Evolutionary conservation across 805 yeast species (phyloP).

Genomic region (Vanderwaltozyma tropicalis): DNA sequence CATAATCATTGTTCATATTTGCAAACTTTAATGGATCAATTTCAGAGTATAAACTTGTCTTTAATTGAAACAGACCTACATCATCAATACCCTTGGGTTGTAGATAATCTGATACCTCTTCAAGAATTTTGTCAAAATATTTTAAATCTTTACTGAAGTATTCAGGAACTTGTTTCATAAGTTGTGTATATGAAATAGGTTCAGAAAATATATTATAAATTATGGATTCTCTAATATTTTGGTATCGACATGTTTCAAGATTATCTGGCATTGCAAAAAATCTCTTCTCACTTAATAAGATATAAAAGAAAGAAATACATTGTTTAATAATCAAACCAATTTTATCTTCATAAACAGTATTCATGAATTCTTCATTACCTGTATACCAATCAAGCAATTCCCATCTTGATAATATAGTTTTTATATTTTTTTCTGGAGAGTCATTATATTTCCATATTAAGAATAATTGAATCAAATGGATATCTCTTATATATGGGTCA

Average conservation of each 20-base stretch:
- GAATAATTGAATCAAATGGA: conserved; percentile 52
- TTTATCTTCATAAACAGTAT: conserved; percentile 40
- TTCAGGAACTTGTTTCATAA: conserved; percentile 30
- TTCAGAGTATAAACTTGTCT: conserved; percentile 32
- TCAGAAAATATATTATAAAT: conserved; percentile 40
- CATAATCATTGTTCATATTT: conserved; percentile 39
- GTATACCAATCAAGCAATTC: conserved; percentile 44
- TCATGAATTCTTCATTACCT: conserved; percentile 25
- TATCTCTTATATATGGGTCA: conserved; percentile 59
- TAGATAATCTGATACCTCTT: conserved; percentile 48
- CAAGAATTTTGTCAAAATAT: conserved; percentile 39
- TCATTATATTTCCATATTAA: background rate
- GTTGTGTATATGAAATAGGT: conserved; percentile 44
- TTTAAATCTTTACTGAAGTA: conserved; percentile 21
- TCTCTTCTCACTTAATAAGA: conserved; percentile 58
- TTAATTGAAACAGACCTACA: conserved; percentile 55
- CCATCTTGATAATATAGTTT: conserved; percentile 47
- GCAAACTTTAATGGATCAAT: conserved; percentile 50
- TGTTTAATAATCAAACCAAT: conserved; percentile 65
- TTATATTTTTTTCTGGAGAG: conserved; percentile 32
- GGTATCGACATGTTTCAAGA: conserved; percentile 21
- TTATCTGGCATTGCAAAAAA: conserved; percentile 38
- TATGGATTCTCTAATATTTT: conserved; percentile 32
- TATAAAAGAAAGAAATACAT: conserved; percentile 59
- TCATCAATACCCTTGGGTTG: conserved; percentile 62